Conservation (phyloP, 1,284 basidiomycete genomes). For the Sparassis latifolia region DNA sequence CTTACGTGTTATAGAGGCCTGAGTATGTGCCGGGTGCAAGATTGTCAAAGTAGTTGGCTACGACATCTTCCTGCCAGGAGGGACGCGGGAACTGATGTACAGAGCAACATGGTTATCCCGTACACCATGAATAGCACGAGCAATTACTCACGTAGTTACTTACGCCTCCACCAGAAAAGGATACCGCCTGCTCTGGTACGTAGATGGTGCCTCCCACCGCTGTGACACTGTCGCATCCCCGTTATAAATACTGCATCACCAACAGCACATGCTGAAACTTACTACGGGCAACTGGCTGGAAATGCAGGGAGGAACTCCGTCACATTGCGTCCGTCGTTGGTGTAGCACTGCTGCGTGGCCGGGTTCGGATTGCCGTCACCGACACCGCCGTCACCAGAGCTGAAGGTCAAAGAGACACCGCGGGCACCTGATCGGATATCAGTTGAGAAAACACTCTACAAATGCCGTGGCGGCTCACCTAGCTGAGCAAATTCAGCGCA, state of each 20-base stretch:
- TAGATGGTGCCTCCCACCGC: slow-evolving; percentile 53
- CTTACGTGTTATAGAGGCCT: slow-evolving; percentile 56
- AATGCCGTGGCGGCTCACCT: slow-evolving; percentile 24
- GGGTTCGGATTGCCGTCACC: slow-evolving; percentile 51
- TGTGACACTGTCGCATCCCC: slow-evolving; percentile 34
- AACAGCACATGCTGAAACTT: slow-evolving; percentile 14
- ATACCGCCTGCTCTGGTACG: slow-evolving; percentile 51
- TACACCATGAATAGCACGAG: neutral
- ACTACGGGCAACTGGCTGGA: slow-evolving; percentile 49
- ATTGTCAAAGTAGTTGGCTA: slow-evolving; percentile 34
- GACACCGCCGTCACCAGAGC: slow-evolving; percentile 67
- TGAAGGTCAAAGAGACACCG: slow-evolving; percentile 57
- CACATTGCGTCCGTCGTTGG: slow-evolving; percentile 51
- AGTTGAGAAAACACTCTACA: neutral
- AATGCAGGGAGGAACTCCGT: slow-evolving; percentile 56
- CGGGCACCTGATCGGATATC: slow-evolving; percentile 40
- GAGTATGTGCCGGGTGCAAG: slow-evolving; percentile 42
- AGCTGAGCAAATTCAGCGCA: slow-evolving; percentile 62
- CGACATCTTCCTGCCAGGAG: slow-evolving; percentile 42
- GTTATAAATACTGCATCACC: neutral
- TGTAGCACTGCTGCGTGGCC: slow-evolving; percentile 44
- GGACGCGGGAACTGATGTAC: slow-evolving; percentile 45
- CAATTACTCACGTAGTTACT: slow-evolving; percentile 30
- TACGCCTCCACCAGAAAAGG: slow-evolving; percentile 66
- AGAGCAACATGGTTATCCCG: neutral